Percentiles rank a stretch among this genome's conserved stretches.
These are phyloP conservation scores for Tinospora cordifolia DNA, from an alignment of 164 flowering plant genomes.

Conservation along the genomic window DNA sequence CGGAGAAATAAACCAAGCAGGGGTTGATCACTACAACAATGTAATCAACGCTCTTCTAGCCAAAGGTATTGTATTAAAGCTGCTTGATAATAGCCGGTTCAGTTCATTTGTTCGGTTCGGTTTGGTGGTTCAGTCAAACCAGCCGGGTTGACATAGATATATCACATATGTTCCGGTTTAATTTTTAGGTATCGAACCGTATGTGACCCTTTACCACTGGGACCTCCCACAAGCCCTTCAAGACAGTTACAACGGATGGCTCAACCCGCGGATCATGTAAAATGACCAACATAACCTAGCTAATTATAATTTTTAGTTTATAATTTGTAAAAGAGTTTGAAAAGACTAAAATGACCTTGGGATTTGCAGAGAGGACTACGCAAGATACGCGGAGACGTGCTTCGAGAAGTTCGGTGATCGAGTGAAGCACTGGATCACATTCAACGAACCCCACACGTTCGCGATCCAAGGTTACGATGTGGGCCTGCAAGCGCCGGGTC, in stretches of 20 bases:
- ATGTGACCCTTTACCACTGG: constrained; percentile 87
- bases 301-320: no score
- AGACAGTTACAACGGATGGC: constrained; percentile 80
- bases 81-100: no score
- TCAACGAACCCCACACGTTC: constrained; percentile 87
- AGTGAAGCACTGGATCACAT: constrained; percentile 91
- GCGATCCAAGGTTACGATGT: constrained; percentile 75
- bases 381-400: constrained; percentile 68
- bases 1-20: constrained; percentile 77
- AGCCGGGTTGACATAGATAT: no score
- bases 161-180: neutral
- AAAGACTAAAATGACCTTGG: neutral
- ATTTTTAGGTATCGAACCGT: constrained; percentile 75
- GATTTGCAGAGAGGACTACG: constrained; percentile 66
- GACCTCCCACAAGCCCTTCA: constrained; percentile 84
- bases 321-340: no score
- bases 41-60: constrained; percentile 73
- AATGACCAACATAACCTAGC: neutral
- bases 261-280: constrained; percentile 59
- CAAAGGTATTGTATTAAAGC: constrained; percentile 52
- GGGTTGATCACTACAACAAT: constrained; percentile 77
- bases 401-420: constrained; percentile 80
- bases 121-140: neutral
- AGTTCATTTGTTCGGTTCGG: neutral
- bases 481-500: constrained; percentile 83